Conservation (phyloP, 768 basidiomycete species). For the Leccinellum luteum region DNA sequence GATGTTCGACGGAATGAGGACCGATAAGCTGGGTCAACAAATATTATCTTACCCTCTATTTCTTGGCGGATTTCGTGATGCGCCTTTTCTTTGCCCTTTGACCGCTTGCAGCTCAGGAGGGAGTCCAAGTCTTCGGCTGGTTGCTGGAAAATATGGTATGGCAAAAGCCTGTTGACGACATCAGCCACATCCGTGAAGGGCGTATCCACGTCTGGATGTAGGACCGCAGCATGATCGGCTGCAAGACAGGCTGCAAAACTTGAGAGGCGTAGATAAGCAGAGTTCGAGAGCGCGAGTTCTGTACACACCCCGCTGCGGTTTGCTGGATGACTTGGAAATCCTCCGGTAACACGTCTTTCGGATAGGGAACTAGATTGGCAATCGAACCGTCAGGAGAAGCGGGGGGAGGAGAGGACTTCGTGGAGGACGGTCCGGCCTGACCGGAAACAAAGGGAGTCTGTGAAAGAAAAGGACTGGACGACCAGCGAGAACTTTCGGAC, state of each 20-base stretch:
- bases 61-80: constrained; percentile 44
- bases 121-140: constrained; percentile 60
- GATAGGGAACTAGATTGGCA: constrained; percentile 15
- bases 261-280: constrained; percentile 18
- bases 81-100: constrained; percentile 67
- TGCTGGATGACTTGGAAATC: constrained; percentile 48
- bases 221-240: constrained; percentile 57
- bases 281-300: neutral
- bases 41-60: constrained; percentile 45
- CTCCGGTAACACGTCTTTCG: constrained; percentile 45
- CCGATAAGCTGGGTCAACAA: neutral
- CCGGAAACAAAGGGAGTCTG: constrained; percentile 9
- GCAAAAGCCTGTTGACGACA: constrained; percentile 67
- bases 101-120: constrained; percentile 18
- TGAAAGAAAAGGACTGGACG: constrained; percentile 1
- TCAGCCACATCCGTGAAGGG: constrained; percentile 65
- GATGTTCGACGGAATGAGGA: constrained; percentile 5
- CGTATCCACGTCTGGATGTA: constrained; percentile 66
- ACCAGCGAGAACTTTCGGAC: neutral
- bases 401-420: constrained; percentile 6
- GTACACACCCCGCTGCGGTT: constrained; percentile 50
- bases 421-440: constrained; percentile 28
- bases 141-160: constrained; percentile 79
- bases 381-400: constrained; percentile 26
- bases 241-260: constrained; percentile 58